Evolutionary conservation across 805 yeast species (phyloP).

Genomic region (Kluyveromyces aestuarii): DNA sequence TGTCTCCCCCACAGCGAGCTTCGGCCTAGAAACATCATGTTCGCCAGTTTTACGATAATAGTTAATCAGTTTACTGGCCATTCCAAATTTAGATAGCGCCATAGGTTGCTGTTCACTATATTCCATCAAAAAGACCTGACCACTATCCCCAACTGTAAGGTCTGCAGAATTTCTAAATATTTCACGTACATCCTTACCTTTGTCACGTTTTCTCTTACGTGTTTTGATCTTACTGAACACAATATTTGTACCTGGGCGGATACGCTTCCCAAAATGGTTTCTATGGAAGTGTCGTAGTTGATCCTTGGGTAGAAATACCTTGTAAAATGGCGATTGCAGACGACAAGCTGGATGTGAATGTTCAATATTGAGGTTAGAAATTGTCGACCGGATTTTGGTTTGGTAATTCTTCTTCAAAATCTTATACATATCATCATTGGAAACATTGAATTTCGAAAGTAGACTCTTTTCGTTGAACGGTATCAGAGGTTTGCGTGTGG

Average conservation of each 20-base stretch:
- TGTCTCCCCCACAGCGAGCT: constrained; percentile 84
- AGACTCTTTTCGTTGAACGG: constrained; percentile 50
- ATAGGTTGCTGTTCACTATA: constrained; percentile 85
- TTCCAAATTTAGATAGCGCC: constrained; percentile 80
- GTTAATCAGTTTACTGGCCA: constrained; percentile 90
- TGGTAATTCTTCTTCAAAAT: constrained; percentile 77
- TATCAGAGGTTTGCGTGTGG: constrained; percentile 18
- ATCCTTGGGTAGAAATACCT: constrained; percentile 58
- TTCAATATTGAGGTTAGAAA: constrained; percentile 84
- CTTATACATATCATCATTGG: constrained; percentile 85
- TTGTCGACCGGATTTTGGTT: constrained; percentile 83
- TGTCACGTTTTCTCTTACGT: constrained; percentile 83
- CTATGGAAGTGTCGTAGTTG: constrained; percentile 76
- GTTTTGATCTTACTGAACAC: constrained; percentile 65
- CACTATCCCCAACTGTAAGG: constrained; percentile 76
- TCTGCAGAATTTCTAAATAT: constrained; percentile 64
- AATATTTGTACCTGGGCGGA: constrained; percentile 70
- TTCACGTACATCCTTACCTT: constrained; percentile 71
- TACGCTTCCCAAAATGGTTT: constrained; percentile 47
- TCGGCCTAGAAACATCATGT: constrained; percentile 81
- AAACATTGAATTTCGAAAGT: constrained; percentile 61
- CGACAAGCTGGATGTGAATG: constrained; percentile 84
- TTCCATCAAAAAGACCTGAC: constrained; percentile 69
- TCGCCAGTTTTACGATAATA: constrained; percentile 79
- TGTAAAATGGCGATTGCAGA: constrained; percentile 85